These are phyloP conservation scores for Ilex aquifolium DNA, from an alignment of 257 asterid genomes.

Conservation along the genomic window DNA sequence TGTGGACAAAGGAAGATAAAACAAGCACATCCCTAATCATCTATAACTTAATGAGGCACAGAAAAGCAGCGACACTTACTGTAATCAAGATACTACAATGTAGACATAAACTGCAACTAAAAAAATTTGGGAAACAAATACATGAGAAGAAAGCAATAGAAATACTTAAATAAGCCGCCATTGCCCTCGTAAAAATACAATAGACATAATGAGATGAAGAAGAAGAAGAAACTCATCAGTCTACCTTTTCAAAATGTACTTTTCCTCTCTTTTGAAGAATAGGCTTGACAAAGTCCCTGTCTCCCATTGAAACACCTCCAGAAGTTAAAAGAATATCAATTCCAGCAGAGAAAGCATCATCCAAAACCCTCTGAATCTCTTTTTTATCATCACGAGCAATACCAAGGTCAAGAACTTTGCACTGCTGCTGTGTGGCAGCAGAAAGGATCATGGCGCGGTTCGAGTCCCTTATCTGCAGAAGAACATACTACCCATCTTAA, in stretches of 20 bases:
- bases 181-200: background rate
- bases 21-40: background rate
- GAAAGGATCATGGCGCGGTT: conserved; percentile 93
- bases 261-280: conserved; percentile 75
- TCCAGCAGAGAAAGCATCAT: conserved; percentile 65
- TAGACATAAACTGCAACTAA: background rate
- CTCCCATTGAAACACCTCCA: conserved; percentile 99
- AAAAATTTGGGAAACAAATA: too few species aligned
- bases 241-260: conserved; percentile 76
- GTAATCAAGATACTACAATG: background rate
- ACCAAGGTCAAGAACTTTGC: conserved; percentile 87
- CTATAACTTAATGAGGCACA: background rate
- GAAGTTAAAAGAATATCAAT: conserved; percentile 75
- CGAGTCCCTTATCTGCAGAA: conserved; percentile 86
- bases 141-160: background rate
- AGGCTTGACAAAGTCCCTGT: conserved; percentile 90
- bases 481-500: background rate
- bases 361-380: conserved; percentile 56
- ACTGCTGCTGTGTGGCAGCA: conserved; percentile 63
- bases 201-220: background rate
- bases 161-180: conserved; percentile 12
- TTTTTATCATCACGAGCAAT: conserved; percentile 69
- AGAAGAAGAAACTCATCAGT: conserved; percentile 3
- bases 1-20: conserved; percentile 11
- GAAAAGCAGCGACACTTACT: background rate